Evolutionary conservation across 306 rosid species (phyloP).

Genomic region (Gastrolobium villosum): DNA sequence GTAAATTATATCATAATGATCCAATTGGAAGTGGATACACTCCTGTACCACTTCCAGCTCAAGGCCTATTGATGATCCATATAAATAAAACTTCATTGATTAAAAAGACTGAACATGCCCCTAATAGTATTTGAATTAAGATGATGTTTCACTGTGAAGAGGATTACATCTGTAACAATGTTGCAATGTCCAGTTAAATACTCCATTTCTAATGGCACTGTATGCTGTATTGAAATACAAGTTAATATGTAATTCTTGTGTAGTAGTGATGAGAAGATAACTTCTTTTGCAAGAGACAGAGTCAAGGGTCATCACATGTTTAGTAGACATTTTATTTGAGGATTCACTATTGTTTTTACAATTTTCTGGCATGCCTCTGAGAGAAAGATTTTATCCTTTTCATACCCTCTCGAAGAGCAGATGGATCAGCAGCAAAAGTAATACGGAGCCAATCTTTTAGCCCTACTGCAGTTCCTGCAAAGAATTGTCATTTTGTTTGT

Average conservation of each 20-base stretch:
- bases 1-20: not conserved
- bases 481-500: conserved; percentile 6
- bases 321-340: conserved; percentile 3
- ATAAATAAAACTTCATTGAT: not conserved
- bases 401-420: conserved; percentile 58
- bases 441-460: conserved; percentile 66
- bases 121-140: not conserved
- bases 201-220: not conserved
- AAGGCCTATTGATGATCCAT: conserved; percentile 13
- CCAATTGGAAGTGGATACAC: not conserved
- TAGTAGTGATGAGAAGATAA: not conserved
- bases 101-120: not conserved
- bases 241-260: conserved; percentile 16
- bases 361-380: conserved; percentile 55
- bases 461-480: conserved; percentile 66
- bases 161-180: not conserved
- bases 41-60: not conserved
- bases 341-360: conserved; percentile 22
- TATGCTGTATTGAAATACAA: conserved; percentile 27
- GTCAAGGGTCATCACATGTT: not conserved
- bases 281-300: not conserved
- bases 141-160: not conserved
- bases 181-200: conserved; percentile 25
- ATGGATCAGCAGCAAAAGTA: conserved; percentile 61
- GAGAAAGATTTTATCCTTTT: conserved; percentile 54